A percentile compares a stretch with the other conserved stretches of the same genome.
These are phyloP conservation scores for Hirsutella thompsonii DNA, from an alignment of 2,329 filamentous ascomycete species.

Conservation along the genomic window DNA sequence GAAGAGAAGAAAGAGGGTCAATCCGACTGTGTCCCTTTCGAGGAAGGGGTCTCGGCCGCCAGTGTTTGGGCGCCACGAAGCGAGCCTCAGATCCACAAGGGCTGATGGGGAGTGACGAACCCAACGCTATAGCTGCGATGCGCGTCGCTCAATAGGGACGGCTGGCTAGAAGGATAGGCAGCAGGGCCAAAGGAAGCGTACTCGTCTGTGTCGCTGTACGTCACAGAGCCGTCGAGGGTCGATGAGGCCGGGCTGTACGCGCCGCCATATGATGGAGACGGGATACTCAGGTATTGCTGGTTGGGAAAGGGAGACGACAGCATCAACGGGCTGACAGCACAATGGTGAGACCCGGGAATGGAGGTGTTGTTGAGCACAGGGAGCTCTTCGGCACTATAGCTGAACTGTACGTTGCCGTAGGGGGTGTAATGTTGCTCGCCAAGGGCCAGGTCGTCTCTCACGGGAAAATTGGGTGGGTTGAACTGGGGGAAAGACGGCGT, in stretches of 20 bases:
- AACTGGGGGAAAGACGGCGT: conserved; percentile 51
- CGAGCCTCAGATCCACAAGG: conserved; percentile 43
- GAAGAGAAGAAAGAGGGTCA: conserved; percentile 30
- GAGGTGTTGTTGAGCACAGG: conserved; percentile 39
- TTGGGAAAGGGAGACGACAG: conserved; percentile 41
- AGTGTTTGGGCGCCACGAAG: conserved; percentile 12
- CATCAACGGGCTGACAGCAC: conserved; percentile 40
- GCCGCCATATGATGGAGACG: conserved; percentile 45
- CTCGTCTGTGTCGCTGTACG: conserved; percentile 51
- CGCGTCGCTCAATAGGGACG: conserved; percentile 31
- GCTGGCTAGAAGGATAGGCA: conserved; percentile 30
- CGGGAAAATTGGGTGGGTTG: conserved; percentile 39
- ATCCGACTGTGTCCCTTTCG: conserved; percentile 31
- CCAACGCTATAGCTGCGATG: conserved; percentile 29
- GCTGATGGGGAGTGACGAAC: conserved; percentile 52
- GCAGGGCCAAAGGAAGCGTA: conserved; percentile 27
- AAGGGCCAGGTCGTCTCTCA: conserved; percentile 25
- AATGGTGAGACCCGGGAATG: conserved; percentile 22
- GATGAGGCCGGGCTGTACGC: conserved; percentile 52
- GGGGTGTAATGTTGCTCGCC: conserved; percentile 29
- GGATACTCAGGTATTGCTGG: conserved; percentile 48
- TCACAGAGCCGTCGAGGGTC: conserved; percentile 47
- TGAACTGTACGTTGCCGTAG: conserved; percentile 46
- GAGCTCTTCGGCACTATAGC: conserved; percentile 51
- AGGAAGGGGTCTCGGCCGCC: conserved; percentile 2